A percentile compares a stretch with the other conserved stretches of the same genome.
phyloP scores from a whole-genome alignment of 306 rosid species.

The Phaseolus lunatus region DNA sequence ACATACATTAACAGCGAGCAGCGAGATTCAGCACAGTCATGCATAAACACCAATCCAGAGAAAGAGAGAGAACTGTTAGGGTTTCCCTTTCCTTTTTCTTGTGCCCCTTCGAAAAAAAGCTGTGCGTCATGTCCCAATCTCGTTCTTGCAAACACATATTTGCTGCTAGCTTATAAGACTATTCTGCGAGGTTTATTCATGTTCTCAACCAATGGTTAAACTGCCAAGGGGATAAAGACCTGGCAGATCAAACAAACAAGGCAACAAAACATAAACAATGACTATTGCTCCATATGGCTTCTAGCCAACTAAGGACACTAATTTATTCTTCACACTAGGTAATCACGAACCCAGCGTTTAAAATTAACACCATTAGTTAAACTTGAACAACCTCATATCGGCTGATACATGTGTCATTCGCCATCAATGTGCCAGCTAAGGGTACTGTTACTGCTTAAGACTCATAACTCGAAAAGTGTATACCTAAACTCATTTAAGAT shows the following conservation, averaged over 20 bases:
- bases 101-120: constrained; percentile 37
- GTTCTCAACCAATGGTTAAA: constrained; percentile 31
- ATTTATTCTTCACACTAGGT: too few species aligned
- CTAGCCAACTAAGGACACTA: neutral
- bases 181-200: constrained; percentile 42
- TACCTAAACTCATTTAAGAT: neutral
- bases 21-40: constrained; percentile 24
- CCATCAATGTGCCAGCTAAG: neutral
- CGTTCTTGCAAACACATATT: constrained; percentile 40
- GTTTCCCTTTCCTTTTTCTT: constrained; percentile 42
- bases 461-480: too few species aligned
- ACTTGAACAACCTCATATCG: neutral
- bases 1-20: constrained; percentile 21
- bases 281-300: constrained; percentile 2
- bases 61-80: constrained; percentile 44
- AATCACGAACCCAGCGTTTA: neutral
- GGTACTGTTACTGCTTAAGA: neutral
- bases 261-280: constrained; percentile 7
- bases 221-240: neutral
- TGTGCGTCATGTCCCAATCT: constrained; percentile 41
- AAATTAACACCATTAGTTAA: neutral
- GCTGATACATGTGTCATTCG: too few species aligned
- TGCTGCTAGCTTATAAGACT: constrained; percentile 29
- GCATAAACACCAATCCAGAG: constrained; percentile 31
- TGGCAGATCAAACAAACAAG: constrained; percentile 38